Evolutionary conservation across 768 basidiomycete species (phyloP).

Genomic region (Suillus sp.): DNA sequence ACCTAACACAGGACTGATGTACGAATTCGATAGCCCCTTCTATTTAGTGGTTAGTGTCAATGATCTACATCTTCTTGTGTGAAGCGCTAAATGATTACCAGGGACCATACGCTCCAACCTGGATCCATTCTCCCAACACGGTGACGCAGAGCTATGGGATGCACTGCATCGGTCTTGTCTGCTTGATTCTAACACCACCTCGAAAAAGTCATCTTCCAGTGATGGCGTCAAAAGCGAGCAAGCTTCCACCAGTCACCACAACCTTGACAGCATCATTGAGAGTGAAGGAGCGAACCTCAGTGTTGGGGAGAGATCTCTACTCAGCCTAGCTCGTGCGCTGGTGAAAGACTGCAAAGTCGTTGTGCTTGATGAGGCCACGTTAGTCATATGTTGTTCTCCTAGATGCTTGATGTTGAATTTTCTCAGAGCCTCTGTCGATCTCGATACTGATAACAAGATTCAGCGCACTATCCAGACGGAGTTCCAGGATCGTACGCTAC

Average conservation of each 20-base stretch:
- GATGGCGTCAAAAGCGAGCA: constrained; percentile 17
- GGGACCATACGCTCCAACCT: constrained; percentile 60
- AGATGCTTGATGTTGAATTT: not conserved
- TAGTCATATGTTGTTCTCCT: constrained; percentile 34
- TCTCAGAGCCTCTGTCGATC: constrained; percentile 39
- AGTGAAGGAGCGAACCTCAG: constrained; percentile 56
- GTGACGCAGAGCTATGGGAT: constrained; percentile 69
- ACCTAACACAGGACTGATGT: not conserved
- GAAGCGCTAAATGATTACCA: constrained; percentile 34
- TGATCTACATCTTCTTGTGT: constrained; percentile 21
- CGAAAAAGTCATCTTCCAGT: constrained; percentile 23
- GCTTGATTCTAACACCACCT: constrained; percentile 30
- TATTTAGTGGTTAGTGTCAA: constrained; percentile 54
- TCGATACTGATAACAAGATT: constrained; percentile 56
- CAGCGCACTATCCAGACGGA: constrained; percentile 45
- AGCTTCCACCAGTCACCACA: constrained; percentile 40
- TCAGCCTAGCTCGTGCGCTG: constrained; percentile 55
- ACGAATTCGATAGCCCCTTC: constrained; percentile 44
- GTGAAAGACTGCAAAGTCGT: constrained; percentile 52
- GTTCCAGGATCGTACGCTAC: constrained; percentile 51
- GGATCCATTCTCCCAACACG: constrained; percentile 62
- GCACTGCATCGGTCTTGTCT: constrained; percentile 67
- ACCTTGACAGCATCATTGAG: constrained; percentile 52
- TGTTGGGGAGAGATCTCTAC: constrained; percentile 48
- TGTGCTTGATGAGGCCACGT: constrained; percentile 48